Conservation (phyloP, 148 eudicot genomes). For the Arctostaphylos glauca region DNA sequence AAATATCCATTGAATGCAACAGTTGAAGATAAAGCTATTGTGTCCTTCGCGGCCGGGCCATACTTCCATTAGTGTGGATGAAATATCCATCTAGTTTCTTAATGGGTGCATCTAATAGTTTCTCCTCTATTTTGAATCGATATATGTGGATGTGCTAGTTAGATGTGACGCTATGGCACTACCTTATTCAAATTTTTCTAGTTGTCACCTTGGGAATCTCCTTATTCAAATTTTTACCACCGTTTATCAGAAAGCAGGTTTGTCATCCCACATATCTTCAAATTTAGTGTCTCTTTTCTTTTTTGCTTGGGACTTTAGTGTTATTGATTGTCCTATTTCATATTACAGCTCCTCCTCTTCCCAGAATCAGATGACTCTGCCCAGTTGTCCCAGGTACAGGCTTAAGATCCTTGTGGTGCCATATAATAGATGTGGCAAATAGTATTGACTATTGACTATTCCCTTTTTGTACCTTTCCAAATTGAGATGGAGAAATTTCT, state of each 20-base stretch:
- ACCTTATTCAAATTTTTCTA: slow-evolving; percentile 39
- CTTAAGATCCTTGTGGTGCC: too few species aligned
- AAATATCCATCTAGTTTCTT: too few species aligned
- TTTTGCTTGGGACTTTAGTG: neutral
- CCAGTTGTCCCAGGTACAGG: slow-evolving; percentile 85
- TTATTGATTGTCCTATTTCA: neutral
- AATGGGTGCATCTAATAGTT: too few species aligned
- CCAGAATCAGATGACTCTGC: slow-evolving; percentile 99
- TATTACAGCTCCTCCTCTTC: slow-evolving; percentile 79
- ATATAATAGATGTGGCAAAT: slow-evolving; percentile 1
- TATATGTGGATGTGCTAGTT: neutral
- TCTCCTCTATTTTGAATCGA: slow-evolving; percentile 5
- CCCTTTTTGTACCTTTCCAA: slow-evolving; percentile 37
- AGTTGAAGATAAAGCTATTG: too few species aligned
- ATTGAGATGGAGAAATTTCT: slow-evolving; percentile 95
- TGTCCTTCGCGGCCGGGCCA: too few species aligned
- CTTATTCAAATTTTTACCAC: slow-evolving; percentile 86
- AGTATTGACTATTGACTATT: neutral
- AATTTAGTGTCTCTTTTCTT: neutral
- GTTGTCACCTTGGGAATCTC: slow-evolving; percentile 98
- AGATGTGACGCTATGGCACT: neutral
- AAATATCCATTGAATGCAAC: too few species aligned
- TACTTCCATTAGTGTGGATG: too few species aligned
- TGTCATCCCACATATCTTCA: slow-evolving; percentile 12
- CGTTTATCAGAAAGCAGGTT: slow-evolving; percentile 86